Evolutionary conservation across 1,284 basidiomycete species (phyloP).

Genomic region (Xerocomus amazonicus): DNA sequence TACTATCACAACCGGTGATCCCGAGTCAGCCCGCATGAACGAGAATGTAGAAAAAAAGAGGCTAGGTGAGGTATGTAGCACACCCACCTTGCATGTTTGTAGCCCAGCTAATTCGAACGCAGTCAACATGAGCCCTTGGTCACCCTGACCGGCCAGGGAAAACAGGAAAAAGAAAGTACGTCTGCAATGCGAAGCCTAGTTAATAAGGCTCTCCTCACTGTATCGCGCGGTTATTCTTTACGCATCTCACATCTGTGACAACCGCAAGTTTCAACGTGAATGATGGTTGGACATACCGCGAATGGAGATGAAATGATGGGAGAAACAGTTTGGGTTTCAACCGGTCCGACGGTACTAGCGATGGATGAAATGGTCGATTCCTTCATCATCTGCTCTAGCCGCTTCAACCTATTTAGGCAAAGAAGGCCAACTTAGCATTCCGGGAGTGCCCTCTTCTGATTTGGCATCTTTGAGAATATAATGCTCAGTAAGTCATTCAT

Average conservation of each 20-base stretch:
- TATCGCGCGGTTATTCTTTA: not conserved
- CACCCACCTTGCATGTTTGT: conserved; percentile 13
- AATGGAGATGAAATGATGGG: no score
- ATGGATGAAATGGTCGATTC: no score
- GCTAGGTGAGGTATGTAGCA: not conserved
- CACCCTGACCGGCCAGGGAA: not conserved
- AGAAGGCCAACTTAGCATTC: no score
- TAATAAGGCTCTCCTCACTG: no score
- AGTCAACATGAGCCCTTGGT: conserved; percentile 5
- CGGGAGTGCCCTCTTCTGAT: no score
- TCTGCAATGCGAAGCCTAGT: not conserved
- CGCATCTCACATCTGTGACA: not conserved
- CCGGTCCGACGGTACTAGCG: no score
- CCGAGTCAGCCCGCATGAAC: not conserved
- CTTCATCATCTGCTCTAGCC: no score
- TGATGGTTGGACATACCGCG: not conserved
- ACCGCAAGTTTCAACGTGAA: not conserved
- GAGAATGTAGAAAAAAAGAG: no score
- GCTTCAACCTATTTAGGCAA: no score
- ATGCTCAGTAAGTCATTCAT: not conserved
- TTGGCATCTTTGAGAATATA: no score
- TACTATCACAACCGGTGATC: not conserved
- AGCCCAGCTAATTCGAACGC: conserved; percentile 7
- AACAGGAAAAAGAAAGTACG: not conserved
- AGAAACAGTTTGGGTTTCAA: no score